Percentiles rank a stretch among this genome's conserved stretches.
Conservation (phyloP, 2,329 filamentous ascomycete species). For the Alternaria sp. region DNA sequence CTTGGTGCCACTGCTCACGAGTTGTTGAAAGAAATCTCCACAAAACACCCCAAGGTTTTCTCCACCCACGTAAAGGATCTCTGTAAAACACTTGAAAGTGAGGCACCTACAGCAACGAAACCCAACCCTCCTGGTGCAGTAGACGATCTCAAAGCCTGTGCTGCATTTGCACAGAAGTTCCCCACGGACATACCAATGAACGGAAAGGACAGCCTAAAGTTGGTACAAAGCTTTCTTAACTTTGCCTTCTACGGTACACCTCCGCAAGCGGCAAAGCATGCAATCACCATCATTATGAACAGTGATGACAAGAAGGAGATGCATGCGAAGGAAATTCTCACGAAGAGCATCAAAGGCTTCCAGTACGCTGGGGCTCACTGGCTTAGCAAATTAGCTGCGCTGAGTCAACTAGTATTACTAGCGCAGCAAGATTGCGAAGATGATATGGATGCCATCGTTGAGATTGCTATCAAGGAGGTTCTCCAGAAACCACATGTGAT, state of each 20-base stretch:
- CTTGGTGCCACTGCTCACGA: constrained; percentile 83
- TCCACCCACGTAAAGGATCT: constrained; percentile 91
- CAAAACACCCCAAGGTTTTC: constrained; percentile 86
- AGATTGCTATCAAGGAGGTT: constrained; percentile 77
- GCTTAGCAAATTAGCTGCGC: constrained; percentile 72
- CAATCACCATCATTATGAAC: constrained; percentile 85
- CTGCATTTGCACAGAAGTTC: constrained; percentile 86
- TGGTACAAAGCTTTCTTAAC: constrained; percentile 78
- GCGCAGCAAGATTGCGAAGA: constrained; percentile 73
- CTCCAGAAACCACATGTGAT: constrained; percentile 70
- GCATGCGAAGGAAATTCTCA: constrained; percentile 81
- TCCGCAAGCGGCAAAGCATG: constrained; percentile 87
- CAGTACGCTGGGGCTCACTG: constrained; percentile 75
- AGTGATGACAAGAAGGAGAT: constrained; percentile 79
- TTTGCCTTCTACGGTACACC: constrained; percentile 85
- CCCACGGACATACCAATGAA: constrained; percentile 76
- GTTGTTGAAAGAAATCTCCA: constrained; percentile 89
- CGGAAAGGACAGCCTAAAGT: constrained; percentile 69
- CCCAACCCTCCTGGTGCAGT: constrained; percentile 77
- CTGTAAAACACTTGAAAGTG: constrained; percentile 81
- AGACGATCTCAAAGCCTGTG: constrained; percentile 91
- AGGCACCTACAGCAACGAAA: constrained; percentile 73
- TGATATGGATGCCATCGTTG: constrained; percentile 75
- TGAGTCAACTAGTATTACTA: constrained; percentile 78
- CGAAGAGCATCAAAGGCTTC: constrained; percentile 76